Percentiles rank a stretch among this genome's conserved stretches.
phyloP scores from a whole-genome alignment of 1,284 basidiomycete species.

The Puccinia sorghi region DNA sequence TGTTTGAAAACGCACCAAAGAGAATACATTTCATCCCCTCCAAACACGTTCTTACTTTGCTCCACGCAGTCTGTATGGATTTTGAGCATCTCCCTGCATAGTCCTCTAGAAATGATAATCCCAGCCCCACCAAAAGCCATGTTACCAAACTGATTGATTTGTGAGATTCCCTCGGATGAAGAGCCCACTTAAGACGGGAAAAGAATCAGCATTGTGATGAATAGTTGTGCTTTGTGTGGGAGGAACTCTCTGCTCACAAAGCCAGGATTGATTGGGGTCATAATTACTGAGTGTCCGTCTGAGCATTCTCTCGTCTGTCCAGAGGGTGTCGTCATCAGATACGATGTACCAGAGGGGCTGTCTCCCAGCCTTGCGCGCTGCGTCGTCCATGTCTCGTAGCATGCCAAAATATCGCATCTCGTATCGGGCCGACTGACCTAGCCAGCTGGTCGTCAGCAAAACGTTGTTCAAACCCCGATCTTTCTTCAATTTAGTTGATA shows the following conservation, averaged over 20 bases:
- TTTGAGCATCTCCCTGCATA: slow-evolving; percentile 51
- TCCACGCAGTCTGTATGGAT: slow-evolving; percentile 51
- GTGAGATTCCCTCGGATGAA: slow-evolving; percentile 52
- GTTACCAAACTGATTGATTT: slow-evolving; percentile 53
- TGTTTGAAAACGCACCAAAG: slow-evolving; percentile 46
- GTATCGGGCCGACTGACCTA: slow-evolving; percentile 19
- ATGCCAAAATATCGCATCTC: slow-evolving; percentile 34
- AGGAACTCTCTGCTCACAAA: slow-evolving; percentile 46
- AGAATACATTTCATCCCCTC: slow-evolving; percentile 55
- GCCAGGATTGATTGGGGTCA: slow-evolving; percentile 51
- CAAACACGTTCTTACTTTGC: slow-evolving; percentile 37
- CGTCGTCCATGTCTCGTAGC: slow-evolving; percentile 17
- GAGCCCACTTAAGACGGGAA: slow-evolving; percentile 51
- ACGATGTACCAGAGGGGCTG: slow-evolving; percentile 34
- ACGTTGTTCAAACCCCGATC: background rate
- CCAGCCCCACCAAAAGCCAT: slow-evolving; percentile 53
- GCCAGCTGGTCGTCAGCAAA: slow-evolving; percentile 17
- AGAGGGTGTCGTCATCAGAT: slow-evolving; percentile 53
- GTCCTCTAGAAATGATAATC: slow-evolving; percentile 50
- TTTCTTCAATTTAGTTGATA: background rate
- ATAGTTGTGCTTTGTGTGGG: background rate
- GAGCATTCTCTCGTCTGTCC: slow-evolving; percentile 52
- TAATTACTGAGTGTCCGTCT: slow-evolving; percentile 54
- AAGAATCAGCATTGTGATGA: too few species aligned
- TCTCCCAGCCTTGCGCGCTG: background rate